Base-by-base conservation (phyloP, 2,329 filamentous ascomycete genomes). In the Dothistroma septosporum region DNA sequence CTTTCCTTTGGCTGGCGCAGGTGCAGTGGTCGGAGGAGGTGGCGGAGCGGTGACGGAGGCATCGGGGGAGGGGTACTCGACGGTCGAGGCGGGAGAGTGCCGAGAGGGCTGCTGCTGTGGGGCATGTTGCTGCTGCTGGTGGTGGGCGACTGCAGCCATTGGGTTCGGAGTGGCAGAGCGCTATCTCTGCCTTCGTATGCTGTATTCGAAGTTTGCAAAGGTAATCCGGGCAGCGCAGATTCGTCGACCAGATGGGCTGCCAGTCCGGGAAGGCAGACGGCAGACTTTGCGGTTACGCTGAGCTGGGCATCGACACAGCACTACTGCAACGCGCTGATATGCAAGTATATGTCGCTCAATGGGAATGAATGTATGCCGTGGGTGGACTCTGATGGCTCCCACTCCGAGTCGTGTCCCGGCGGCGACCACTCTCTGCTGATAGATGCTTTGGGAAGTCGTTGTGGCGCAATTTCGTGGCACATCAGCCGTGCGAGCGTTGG, bases 1-100 rank as follows among this genome's bases (percentile, higher is more conserved):
- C 79, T 95, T 96, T 59, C 82, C 85, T 77, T 84, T 76, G 52
- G 83, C 76, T 35, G 82, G 78, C 50, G 82, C 77, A 57, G 76
- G 72, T 70, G 78, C 73, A 62, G 78, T 72, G 44, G 79, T 75
- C 78, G 64, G 55, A 70, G 76, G 66, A 72, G 64, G 56, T 70
- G 75, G 67, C 72, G 76, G 73, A 9, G 50, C 50, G n/a, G 31
- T 31, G 11, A 53, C 50, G 9, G 24, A 16, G 12, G 50, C 22
- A 12, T 53, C 50, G 73, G 79, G 71, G 63, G 73, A 70, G 60
- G 77, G 69, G 64, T 71, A 69, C 60, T 72, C 70, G 56, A 64
- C 61, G 57, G 50, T 64, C 7, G 70, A 70, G 14, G 68, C 66
- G 54, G 70, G 71, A 28, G 71, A 72, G 63, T 68, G 70, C 31